Percentiles rank a stretch among this genome's conserved stretches.
phyloP scores from a whole-genome alignment of 345 rosid species.

The Populus nigra region DNA sequence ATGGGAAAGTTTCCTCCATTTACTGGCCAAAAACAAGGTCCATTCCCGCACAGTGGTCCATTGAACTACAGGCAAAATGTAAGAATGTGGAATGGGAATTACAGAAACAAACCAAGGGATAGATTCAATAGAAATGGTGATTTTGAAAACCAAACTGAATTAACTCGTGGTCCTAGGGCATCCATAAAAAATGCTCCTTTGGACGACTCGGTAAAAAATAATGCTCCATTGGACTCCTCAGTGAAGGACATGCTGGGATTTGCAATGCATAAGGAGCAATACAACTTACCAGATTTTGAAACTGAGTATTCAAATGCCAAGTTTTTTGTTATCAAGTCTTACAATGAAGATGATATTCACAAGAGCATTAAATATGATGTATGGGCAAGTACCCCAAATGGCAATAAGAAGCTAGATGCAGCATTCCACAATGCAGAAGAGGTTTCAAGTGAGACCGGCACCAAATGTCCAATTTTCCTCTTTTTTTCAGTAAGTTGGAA shows the following conservation, averaged over 20 bases:
- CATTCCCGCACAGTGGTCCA: conserved; percentile 25
- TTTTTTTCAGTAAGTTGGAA: conserved; percentile 61
- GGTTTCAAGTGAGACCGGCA: conserved; percentile 39
- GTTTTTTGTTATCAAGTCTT: conserved; percentile 72
- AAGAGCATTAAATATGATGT: conserved; percentile 71
- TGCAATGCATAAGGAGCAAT: conserved; percentile 39
- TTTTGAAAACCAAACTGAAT: conserved; percentile 43
- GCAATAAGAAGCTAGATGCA: conserved; percentile 73
- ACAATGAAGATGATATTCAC: conserved; percentile 77
- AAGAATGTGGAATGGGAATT: conserved; percentile 45
- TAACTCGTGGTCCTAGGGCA: conserved; percentile 71
- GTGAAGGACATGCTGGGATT: conserved; percentile 39
- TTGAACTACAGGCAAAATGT: conserved; percentile 40
- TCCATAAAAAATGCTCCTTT: conserved; percentile 34
- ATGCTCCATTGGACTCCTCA: neutral
- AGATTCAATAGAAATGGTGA: conserved; percentile 36
- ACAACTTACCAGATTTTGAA: conserved; percentile 56
- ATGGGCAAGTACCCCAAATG: conserved; percentile 72
- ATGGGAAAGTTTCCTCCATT: conserved; percentile 37
- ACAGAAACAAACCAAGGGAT: conserved; percentile 30
- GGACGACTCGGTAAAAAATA: conserved; percentile 28
- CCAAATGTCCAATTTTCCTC: conserved; percentile 62
- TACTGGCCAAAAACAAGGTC: conserved; percentile 41
- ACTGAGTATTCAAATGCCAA: conserved; percentile 49
- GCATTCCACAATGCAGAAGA: conserved; percentile 51